Percentiles rank a stretch among this genome's conserved stretches.
Conservation (phyloP, 805 yeast genomes). For the Sugiyamaella floridensis region DNA sequence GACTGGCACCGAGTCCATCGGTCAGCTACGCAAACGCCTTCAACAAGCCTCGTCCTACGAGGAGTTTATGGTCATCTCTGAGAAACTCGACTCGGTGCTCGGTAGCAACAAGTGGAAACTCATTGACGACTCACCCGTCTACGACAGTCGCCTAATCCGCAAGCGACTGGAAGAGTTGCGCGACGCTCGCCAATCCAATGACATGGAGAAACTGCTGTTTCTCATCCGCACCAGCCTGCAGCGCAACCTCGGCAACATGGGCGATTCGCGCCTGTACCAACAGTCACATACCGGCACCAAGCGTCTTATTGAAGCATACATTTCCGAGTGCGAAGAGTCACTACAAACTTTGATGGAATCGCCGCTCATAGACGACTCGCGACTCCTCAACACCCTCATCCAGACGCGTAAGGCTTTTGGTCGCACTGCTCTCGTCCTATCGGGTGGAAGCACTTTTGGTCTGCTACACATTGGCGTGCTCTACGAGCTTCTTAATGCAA, state of each 20-base stretch:
- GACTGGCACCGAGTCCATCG: neutral
- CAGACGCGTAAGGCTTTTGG: conserved; percentile 91
- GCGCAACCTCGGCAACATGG: conserved; percentile 81
- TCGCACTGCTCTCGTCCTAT: conserved; percentile 84
- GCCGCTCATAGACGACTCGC: conserved; percentile 49
- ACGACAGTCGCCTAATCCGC: conserved; percentile 61
- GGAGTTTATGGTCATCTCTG: conserved; percentile 66
- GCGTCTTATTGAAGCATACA: conserved; percentile 70
- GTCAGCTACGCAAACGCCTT: conserved; percentile 11
- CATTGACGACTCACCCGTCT: conserved; percentile 50
- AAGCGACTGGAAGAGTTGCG: conserved; percentile 49
- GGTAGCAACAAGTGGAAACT: conserved; percentile 70
- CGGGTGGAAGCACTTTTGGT: conserved; percentile 96
- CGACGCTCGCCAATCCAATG: conserved; percentile 48
- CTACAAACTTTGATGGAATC: conserved; percentile 30
- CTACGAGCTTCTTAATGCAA: conserved; percentile 65
- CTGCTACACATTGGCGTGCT: conserved; percentile 88
- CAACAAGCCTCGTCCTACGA: conserved; percentile 24
- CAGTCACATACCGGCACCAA: conserved; percentile 86
- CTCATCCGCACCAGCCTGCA: conserved; percentile 78
- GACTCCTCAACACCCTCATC: conserved; percentile 67
- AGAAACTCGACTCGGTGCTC: conserved; percentile 55
- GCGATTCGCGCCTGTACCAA: conserved; percentile 67
- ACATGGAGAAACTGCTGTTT: conserved; percentile 58
- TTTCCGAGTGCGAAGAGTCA: conserved; percentile 63